A percentile compares a stretch with the other conserved stretches of the same genome.
Conservation (phyloP, 257 asterid genomes). For the Gardenia jasminoides region DNA sequence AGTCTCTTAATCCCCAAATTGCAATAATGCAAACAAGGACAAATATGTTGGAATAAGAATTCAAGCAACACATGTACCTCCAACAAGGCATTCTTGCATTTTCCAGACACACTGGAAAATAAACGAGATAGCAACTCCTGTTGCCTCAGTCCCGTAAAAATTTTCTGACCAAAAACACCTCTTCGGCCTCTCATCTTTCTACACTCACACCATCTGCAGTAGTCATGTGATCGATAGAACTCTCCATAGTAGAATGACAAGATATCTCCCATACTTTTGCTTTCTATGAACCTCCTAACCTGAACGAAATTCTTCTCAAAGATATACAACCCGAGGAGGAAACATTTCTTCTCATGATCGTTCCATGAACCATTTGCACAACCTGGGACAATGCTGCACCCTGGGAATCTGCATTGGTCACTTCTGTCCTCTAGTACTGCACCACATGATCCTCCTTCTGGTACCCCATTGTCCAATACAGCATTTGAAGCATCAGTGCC, state of each 20-base stretch:
- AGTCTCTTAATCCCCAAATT: background rate
- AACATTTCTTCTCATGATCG: slow-evolving; percentile 50
- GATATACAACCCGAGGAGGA: slow-evolving; percentile 57
- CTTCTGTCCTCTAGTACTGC: slow-evolving; percentile 18
- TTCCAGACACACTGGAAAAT: slow-evolving; percentile 42
- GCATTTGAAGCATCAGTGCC: slow-evolving; percentile 18
- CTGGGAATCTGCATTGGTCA: slow-evolving; percentile 21
- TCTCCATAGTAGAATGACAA: slow-evolving; percentile 58
- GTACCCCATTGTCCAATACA: slow-evolving; percentile 19
- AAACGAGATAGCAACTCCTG: slow-evolving; percentile 65
- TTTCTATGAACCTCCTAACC: slow-evolving; percentile 49
- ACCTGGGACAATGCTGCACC: slow-evolving; percentile 46
- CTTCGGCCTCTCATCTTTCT: slow-evolving; percentile 52
- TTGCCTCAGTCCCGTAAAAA: slow-evolving; percentile 74
- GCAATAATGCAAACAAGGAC: background rate
- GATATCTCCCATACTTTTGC: slow-evolving; percentile 46
- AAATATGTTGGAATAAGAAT: background rate
- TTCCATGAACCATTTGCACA: slow-evolving; percentile 39
- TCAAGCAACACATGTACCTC: slow-evolving; percentile 41
- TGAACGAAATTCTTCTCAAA: slow-evolving; percentile 62
- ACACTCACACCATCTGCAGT: slow-evolving; percentile 59
- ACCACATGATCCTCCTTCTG: slow-evolving; percentile 21
- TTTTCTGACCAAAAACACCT: slow-evolving; percentile 52
- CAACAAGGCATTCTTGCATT: slow-evolving; percentile 36
- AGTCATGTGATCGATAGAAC: slow-evolving; percentile 52